Conservation (phyloP, 345 rosid species). For the Salix suchowensis region DNA sequence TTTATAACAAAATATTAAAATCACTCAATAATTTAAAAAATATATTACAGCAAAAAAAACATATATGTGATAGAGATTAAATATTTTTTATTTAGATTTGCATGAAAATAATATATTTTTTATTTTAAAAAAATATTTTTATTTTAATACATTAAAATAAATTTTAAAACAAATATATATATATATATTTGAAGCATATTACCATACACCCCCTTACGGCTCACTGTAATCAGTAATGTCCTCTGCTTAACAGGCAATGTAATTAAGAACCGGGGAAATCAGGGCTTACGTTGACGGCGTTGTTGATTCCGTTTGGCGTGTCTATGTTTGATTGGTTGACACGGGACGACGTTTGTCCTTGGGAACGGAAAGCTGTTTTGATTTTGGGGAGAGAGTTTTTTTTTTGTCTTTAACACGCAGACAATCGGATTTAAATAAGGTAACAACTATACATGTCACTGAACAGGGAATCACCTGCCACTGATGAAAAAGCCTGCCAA, state of each 20-base stretch:
- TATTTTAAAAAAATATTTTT: too few relatives aligned
- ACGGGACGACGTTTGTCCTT: not conserved
- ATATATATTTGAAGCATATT: too few relatives aligned
- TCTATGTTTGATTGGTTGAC: not conserved
- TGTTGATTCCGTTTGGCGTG: not conserved
- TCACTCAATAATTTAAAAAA: too few relatives aligned
- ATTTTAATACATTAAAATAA: too few relatives aligned
- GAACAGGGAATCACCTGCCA: not conserved
- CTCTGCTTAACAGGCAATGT: conserved; percentile 9
- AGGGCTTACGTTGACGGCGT: not conserved
- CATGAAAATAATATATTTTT: too few relatives aligned
- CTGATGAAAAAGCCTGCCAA: not conserved
- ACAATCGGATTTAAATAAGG: not conserved
- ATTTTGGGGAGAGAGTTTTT: not conserved
- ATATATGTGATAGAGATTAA: too few relatives aligned
- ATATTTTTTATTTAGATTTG: too few relatives aligned
- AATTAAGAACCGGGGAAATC: not conserved
- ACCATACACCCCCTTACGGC: too few relatives aligned
- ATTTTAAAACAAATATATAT: too few relatives aligned
- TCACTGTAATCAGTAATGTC: not conserved
- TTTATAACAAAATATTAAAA: too few relatives aligned
- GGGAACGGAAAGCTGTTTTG: not conserved
- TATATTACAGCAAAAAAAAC: too few relatives aligned
- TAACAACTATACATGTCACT: not conserved
- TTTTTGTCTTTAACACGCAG: conserved; percentile 4